Evolutionary conservation across 2,329 filamentous ascomycete genomes (phyloP).

Genomic region (Xylaria sp.): DNA sequence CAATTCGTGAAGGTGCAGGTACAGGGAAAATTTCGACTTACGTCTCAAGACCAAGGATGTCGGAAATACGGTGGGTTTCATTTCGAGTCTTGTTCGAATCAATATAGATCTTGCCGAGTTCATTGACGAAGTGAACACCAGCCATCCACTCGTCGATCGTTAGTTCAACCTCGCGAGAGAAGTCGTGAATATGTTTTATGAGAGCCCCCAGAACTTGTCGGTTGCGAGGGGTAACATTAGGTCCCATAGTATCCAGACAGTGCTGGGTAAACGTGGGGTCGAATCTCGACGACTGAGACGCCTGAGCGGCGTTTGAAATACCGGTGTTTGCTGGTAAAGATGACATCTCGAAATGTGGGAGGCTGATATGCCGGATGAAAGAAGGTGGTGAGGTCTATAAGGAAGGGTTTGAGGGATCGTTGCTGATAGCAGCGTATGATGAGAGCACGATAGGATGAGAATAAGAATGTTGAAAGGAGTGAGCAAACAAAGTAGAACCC

Average conservation of each 20-base stretch:
- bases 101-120: constrained; percentile 66
- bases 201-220: constrained; percentile 67
- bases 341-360: constrained; percentile 30
- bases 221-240: constrained; percentile 69
- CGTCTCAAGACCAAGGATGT: constrained; percentile 77
- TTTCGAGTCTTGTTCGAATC: constrained; percentile 69
- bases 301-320: constrained; percentile 36
- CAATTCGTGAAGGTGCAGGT: too few relatives aligned
- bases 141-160: constrained; percentile 78
- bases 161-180: constrained; percentile 77
- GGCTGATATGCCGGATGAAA: background rate
- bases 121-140: constrained; percentile 77
- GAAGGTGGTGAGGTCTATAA: background rate
- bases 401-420: background rate
- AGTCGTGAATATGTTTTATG: constrained; percentile 78
- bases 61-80: constrained; percentile 74
- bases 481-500: background rate
- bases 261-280: constrained; percentile 79
- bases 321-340: constrained; percentile 37
- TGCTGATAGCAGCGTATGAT: background rate
- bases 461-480: background rate
- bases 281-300: constrained; percentile 54
- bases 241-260: constrained; percentile 75
- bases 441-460: background rate
- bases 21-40: constrained; percentile 47